Evolutionary conservation across 768 basidiomycete genomes (phyloP), one percentile per base, ranked within the genome.

Genomic region (Myochromella boudieri): DNA sequence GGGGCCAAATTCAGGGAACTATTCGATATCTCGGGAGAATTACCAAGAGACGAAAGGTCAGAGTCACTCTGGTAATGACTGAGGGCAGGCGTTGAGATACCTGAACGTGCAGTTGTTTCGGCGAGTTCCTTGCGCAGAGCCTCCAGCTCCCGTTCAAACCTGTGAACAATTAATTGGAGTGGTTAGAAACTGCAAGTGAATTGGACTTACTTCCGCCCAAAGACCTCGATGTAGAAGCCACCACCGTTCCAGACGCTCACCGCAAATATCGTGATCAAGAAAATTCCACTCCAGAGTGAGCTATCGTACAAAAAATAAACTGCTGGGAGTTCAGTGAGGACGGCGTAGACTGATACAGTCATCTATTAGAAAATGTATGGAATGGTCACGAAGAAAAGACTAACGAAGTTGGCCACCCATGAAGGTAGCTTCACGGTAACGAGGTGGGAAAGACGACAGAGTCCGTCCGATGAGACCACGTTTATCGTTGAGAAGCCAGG

Each of bases 211-310:
- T 97, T 95, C 69, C 94, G 82, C 22, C 94, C 94, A 61, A 95
- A 97, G 15, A 97, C 94, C 64, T 97, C 94, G 44, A 97, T 94
- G 64, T 97, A 97, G 73, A 85, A 97, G 1, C 90, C 91, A 18
- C 89, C 93, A 8, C 95, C 95, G 61, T 97, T 98, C 94, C 94
- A 98, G 0, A 88, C 92, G 49, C 88, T 88, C 36, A 93, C 90
- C 12, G 79, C 72, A 59, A 97, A 91, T 34, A 97, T 87, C 53
- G 79, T 54, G 29, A 95, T 68, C 18, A 97, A 67, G 69, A 93
- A 97, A 2, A 76, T 64, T 14, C 78, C 81, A 55, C 90, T 93
- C 81, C 86, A 90, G 46, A 77, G 70, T 3, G 87, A 68, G 56
- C 84, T 90, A 58, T 89, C 78, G 59, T 95, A 95, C 33, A 97